Conservation (phyloP, 2,329 filamentous ascomycete genomes). For the Nemania sp. region DNA sequence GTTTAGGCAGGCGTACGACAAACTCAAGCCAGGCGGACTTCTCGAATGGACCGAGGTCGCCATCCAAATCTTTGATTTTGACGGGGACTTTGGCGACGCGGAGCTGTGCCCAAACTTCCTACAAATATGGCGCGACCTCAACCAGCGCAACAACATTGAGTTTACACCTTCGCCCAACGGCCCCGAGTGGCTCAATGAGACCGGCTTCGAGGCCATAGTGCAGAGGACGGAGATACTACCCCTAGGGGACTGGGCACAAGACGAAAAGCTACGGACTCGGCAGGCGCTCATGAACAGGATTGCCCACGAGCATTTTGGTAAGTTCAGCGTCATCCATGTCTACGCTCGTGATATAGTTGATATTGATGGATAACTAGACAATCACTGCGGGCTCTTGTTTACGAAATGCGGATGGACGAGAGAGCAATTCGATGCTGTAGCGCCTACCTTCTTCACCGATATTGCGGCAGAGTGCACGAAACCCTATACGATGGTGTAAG, state of each 20-base stretch:
- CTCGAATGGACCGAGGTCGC: constrained; percentile 59
- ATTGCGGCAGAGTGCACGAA: constrained; percentile 34
- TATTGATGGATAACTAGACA: constrained; percentile 35
- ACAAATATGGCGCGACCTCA: constrained; percentile 48
- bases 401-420: constrained; percentile 46
- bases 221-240: constrained; percentile 59
- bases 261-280: constrained; percentile 54
- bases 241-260: constrained; percentile 55
- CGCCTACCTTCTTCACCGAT: constrained; percentile 44
- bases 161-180: constrained; percentile 56
- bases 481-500: constrained; percentile 49
- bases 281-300: constrained; percentile 54
- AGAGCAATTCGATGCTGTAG: constrained; percentile 42
- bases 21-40: constrained; percentile 59
- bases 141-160: constrained; percentile 52
- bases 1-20: constrained; percentile 53
- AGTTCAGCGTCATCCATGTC: constrained; percentile 24
- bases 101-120: constrained; percentile 54
- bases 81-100: constrained; percentile 50
- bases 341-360: not conserved
- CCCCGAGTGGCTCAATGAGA: constrained; percentile 51
- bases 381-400: constrained; percentile 46
- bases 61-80: constrained; percentile 56
- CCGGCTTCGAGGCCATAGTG: constrained; percentile 57
- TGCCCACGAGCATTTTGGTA: constrained; percentile 52